Conservation (phyloP, 257 asterid genomes). For the Gentiana straminea region DNA sequence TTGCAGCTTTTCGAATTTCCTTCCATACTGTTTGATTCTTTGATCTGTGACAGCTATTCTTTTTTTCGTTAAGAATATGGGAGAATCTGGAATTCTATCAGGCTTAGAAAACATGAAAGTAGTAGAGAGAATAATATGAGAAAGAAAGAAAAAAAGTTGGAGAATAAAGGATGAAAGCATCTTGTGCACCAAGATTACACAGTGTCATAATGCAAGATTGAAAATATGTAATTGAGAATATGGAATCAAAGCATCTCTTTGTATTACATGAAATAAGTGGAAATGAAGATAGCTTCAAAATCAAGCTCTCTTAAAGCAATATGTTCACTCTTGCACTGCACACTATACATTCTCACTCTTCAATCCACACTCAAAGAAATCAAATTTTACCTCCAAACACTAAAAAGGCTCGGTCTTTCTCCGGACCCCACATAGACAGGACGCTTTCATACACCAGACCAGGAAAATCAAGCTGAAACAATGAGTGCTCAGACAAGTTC, state of each 20-base stretch:
- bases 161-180: conserved; percentile 45
- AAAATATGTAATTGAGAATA: too few relatives aligned
- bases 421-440: background rate
- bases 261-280: too few relatives aligned
- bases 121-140: conserved; percentile 8
- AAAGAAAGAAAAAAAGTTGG: conserved; percentile 27
- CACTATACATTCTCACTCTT: too few relatives aligned
- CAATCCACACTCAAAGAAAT: too few relatives aligned
- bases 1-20: background rate
- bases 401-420: too few relatives aligned
- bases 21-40: background rate
- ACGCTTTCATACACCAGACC: conserved; percentile 11
- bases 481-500: conserved; percentile 28
- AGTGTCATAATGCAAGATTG: background rate
- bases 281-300: too few relatives aligned
- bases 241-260: too few relatives aligned
- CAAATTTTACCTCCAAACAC: too few relatives aligned
- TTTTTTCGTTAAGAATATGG: background rate
- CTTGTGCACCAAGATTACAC: conserved; percentile 1
- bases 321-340: too few relatives aligned
- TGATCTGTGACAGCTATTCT: background rate
- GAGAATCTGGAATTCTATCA: background rate
- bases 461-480: conserved; percentile 25
- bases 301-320: too few relatives aligned
- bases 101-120: conserved; percentile 4